Percentiles rank a stretch among this genome's conserved stretches.
Evolutionary conservation across 169 alveolate species (phyloP).

Genomic region (Theileria annulata): DNA sequence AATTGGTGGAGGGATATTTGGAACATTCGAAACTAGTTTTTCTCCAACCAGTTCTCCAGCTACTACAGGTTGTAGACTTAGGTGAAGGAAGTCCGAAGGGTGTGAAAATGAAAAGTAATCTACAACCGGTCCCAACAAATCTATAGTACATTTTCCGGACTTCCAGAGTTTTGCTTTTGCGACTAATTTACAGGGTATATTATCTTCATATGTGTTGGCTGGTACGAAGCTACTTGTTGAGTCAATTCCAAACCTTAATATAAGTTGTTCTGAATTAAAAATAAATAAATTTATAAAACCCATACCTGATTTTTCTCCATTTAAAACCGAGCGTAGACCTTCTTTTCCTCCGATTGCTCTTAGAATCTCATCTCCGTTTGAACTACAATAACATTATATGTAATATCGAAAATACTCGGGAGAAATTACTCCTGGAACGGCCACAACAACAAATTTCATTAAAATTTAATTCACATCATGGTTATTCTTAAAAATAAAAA

Average conservation of each 20-base stretch:
- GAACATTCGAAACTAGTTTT: neutral
- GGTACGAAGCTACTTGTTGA: slow-evolving; percentile 34
- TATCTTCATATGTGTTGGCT: slow-evolving; percentile 21
- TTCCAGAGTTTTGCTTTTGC: slow-evolving; percentile 45
- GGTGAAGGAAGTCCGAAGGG: slow-evolving; percentile 60
- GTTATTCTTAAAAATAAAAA: neutral
- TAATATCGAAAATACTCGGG: slow-evolving; percentile 27
- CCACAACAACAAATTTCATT: slow-evolving; percentile 41
- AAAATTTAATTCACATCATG: neutral
- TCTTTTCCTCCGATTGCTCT: slow-evolving; percentile 45
- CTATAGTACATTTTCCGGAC: slow-evolving; percentile 42
- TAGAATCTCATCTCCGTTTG: slow-evolving; percentile 45
- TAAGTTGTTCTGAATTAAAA: slow-evolving; percentile 22
- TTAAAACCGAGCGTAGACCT: slow-evolving; percentile 23
- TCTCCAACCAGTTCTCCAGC: slow-evolving; percentile 38
- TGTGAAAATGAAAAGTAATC: slow-evolving; percentile 34
- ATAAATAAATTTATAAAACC: neutral
- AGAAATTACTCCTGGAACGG: slow-evolving; percentile 58
- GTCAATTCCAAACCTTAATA: slow-evolving; percentile 38
- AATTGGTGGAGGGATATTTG: slow-evolving; percentile 48
- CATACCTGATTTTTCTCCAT: slow-evolving; percentile 28
- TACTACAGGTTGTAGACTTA: slow-evolving; percentile 32
- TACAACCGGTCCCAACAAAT: slow-evolving; percentile 46
- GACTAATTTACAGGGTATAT: slow-evolving; percentile 41
- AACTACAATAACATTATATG: slow-evolving; percentile 6